A percentile compares a stretch with the other conserved stretches of the same genome.
phyloP scores from a whole-genome alignment of 306 rosid genomes.

The Pyrus communis region DNA sequence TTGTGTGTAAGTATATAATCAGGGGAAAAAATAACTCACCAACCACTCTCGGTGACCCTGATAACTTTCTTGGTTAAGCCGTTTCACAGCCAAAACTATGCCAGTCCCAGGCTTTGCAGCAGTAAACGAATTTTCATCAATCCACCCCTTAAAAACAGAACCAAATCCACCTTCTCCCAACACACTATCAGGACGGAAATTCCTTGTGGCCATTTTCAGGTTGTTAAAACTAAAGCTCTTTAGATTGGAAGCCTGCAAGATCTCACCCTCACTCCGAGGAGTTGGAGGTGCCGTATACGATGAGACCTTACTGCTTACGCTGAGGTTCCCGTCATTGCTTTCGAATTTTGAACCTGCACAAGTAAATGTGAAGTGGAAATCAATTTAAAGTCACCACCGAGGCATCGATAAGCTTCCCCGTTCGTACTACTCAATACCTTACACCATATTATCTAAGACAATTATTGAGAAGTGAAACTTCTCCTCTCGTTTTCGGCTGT shows the following conservation, averaged over 20 bases:
- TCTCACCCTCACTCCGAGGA: slow-evolving; percentile 49
- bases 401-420: not conserved
- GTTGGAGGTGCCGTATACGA: slow-evolving; percentile 30
- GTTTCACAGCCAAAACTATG: slow-evolving; percentile 43
- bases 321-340: slow-evolving; percentile 18
- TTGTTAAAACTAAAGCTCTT: slow-evolving; percentile 37
- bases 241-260: slow-evolving; percentile 41
- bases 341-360: slow-evolving; percentile 27
- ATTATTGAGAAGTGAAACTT: not conserved
- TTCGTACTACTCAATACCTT: not conserved
- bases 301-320: slow-evolving; percentile 38
- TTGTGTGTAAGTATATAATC: not conserved
- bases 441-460: not conserved
- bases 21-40: slow-evolving; percentile 25
- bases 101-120: slow-evolving; percentile 51
- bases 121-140: slow-evolving; percentile 38
- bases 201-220: slow-evolving; percentile 39
- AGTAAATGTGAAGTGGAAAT: not conserved
- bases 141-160: slow-evolving; percentile 50
- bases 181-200: slow-evolving; percentile 50
- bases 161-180: slow-evolving; percentile 55
- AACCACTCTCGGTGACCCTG: slow-evolving; percentile 55
- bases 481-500: not conserved
- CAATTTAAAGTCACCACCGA: not conserved
- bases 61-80: slow-evolving; percentile 39